Base-by-base conservation (phyloP, 2,329 filamentous ascomycete species). In the Lasiodiplodia sp. region DNA sequence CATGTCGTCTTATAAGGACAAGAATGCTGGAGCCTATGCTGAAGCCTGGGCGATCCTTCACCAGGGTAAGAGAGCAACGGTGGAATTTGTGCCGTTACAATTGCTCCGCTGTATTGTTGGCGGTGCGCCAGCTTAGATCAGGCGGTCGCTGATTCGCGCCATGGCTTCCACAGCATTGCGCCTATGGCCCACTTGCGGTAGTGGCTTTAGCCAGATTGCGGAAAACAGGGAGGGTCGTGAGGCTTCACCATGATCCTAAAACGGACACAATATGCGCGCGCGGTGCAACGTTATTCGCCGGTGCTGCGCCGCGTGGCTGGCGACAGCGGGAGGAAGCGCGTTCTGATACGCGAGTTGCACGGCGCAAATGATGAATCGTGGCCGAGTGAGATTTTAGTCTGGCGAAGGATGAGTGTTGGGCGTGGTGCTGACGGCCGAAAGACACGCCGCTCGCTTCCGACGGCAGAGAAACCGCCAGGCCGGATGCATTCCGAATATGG, bases 381-480 rank as follows among this genome's bases (percentile, higher is more conserved):
- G 7, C 52, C 53, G 53, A 2, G 53, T 56, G 28, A 56, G 53
- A 56, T 56, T 56, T 56, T 56, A 56, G 53, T 56, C 44, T 34
- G 25, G 25, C 12, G 14, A 55, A 16, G 23, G 52, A 55, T 28
- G 51, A 18, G 8, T 34, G 31, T 34, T 34, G 31, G 51, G 21
- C 51, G 23, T 28, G 51, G 11, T 28, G 51, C 51, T 53, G 51
- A 53, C 51, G 51, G 51, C 21, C 16, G 23, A 53, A 21, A 16
- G 6, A 28, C 23, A 53, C 21, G 23, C 51, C 51, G 51, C 25
- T 25, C 51, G 23, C n/a, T 47, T 47, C 21, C 21, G n/a, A 10
- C 44, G 44, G 8, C n/a, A 8, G n/a, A 6, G 18, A 47, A 18
- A 47, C 18, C 40, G 18, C 40, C 40, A 44, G 40, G 0, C 7